These are phyloP conservation scores for Hericium alpestre DNA, from an alignment of 768 basidiomycete species.

Conservation along the genomic window DNA sequence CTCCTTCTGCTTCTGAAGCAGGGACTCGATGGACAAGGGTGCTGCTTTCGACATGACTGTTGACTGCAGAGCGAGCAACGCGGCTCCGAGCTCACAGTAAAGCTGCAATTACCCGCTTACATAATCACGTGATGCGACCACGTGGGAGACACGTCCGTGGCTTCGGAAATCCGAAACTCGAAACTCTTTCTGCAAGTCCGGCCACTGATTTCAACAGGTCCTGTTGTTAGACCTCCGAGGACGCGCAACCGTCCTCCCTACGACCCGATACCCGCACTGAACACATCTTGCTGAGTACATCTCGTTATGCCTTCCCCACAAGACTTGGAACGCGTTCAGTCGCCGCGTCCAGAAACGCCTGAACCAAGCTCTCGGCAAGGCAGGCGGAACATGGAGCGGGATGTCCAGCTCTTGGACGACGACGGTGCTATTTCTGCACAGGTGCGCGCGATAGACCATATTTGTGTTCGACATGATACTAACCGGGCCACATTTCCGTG, in stretches of 20 bases:
- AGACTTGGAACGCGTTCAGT: slow-evolving; percentile 23
- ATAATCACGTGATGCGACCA: background rate
- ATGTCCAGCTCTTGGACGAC: slow-evolving; percentile 49
- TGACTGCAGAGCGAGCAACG: background rate
- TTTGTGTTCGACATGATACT: background rate
- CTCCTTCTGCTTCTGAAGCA: slow-evolving; percentile 77
- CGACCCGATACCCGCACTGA: no score
- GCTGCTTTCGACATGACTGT: slow-evolving; percentile 40
- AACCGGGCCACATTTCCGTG: background rate
- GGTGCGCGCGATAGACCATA: slow-evolving; percentile 25
- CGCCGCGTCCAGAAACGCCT: slow-evolving; percentile 49
- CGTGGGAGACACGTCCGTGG: background rate
- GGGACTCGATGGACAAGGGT: slow-evolving; percentile 81
- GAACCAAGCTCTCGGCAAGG: slow-evolving; percentile 32
- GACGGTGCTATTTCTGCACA: slow-evolving; percentile 60
- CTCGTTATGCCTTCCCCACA: background rate
- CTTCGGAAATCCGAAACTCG: background rate
- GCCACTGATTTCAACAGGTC: background rate
- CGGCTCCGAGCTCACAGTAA: background rate
- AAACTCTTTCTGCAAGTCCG: background rate
- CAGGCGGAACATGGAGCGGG: slow-evolving; percentile 35
- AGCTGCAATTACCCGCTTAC: background rate
- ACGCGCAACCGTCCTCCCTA: background rate
- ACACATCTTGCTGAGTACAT: background rate
- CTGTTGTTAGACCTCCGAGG: background rate